phyloP scores from a whole-genome alignment of 306 rosid species.

The Rubus idaeus region DNA sequence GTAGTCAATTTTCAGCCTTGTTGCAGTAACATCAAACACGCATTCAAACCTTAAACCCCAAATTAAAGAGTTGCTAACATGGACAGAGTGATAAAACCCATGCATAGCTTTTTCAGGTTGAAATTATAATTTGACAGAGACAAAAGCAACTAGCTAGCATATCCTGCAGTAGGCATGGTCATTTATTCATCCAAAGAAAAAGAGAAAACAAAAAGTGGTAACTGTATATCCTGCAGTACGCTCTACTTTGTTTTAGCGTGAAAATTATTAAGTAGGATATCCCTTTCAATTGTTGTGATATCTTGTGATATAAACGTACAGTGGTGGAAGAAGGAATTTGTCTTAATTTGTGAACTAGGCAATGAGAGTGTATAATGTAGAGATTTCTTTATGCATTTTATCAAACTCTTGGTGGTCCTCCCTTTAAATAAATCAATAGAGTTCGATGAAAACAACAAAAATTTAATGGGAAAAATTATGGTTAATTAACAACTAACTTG shows the following conservation, averaged over 20 bases:
- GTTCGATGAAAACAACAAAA: too few relatives aligned
- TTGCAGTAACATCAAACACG: background rate
- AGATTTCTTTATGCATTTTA: too few relatives aligned
- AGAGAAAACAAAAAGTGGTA: background rate
- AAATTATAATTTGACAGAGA: background rate
- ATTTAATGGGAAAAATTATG: too few relatives aligned
- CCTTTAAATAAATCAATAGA: too few relatives aligned
- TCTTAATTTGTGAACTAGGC: background rate
- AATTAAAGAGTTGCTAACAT: constrained; percentile 8
- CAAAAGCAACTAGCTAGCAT: background rate
- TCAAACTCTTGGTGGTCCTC: too few relatives aligned
- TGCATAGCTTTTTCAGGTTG: background rate
- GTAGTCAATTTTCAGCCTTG: background rate
- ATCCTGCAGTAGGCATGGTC: background rate
- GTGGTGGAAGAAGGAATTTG: background rate
- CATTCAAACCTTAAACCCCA: background rate
- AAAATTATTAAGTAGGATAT: background rate
- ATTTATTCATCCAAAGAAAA: background rate
- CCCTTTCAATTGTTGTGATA: background rate
- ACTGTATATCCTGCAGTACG: background rate
- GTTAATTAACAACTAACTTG: too few relatives aligned
- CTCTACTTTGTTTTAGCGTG: background rate
- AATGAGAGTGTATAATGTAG: too few relatives aligned
- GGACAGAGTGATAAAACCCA: constrained; percentile 1
- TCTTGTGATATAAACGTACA: background rate